A percentile compares a stretch with the other conserved stretches of the same genome.
These are phyloP conservation scores for Trichoderma aggressivum DNA, from an alignment of 2,329 filamentous ascomycete genomes.

Conservation along the genomic window DNA sequence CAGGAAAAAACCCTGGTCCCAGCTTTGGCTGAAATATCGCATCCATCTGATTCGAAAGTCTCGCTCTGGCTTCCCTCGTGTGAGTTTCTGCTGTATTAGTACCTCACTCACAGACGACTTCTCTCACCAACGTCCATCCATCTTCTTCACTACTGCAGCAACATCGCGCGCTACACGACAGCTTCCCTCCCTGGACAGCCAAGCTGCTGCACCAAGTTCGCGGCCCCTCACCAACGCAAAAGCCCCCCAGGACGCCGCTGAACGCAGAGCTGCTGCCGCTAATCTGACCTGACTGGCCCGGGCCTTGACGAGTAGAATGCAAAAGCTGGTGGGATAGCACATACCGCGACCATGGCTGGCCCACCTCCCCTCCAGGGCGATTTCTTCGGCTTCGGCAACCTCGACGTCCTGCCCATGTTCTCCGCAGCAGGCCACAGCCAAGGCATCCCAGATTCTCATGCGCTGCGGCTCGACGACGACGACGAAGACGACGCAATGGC, in stretches of 20 bases:
- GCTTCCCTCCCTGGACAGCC: not conserved
- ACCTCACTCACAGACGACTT: too few relatives aligned
- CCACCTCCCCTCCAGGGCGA: constrained; percentile 35
- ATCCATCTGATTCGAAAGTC: not conserved
- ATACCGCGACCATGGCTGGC: constrained; percentile 33
- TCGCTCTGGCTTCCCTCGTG: not conserved
- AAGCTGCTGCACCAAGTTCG: not conserved
- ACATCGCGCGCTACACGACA: not conserved
- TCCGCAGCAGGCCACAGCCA: constrained; percentile 28
- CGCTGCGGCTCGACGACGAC: not conserved
- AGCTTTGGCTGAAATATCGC: constrained; percentile 6
- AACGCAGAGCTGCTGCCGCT: constrained; percentile 10
- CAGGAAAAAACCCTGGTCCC: not conserved
- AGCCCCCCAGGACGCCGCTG: constrained; percentile 11
- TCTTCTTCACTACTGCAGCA: not conserved
- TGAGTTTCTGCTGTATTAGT: not conserved
- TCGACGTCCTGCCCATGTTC: constrained; percentile 28
- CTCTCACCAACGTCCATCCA: too few relatives aligned
- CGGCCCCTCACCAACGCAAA: not conserved
- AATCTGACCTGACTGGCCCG: constrained; percentile 21
- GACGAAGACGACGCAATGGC: constrained; percentile 11
- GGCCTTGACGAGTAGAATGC: constrained; percentile 27
- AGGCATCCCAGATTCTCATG: constrained; percentile 23
- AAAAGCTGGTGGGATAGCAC: constrained; percentile 17
- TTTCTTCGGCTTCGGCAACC: constrained; percentile 37